Evolutionary conservation across 139 green algal genomes (phyloP), one percentile per base, ranked within the genome.

Genomic region (Dunaliella primolecta): DNA sequence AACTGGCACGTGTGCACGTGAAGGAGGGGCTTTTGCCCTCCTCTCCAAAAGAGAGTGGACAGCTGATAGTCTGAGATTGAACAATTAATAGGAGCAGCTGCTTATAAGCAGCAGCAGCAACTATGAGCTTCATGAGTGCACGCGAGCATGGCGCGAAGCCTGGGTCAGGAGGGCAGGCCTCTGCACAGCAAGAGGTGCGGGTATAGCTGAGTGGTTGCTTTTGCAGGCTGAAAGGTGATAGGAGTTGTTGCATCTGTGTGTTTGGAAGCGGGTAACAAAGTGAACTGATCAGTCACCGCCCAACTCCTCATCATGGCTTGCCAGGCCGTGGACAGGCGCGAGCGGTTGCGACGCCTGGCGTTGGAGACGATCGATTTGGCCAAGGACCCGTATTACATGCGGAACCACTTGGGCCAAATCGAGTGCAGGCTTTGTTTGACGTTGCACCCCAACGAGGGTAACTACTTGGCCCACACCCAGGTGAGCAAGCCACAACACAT

Each of bases 321-420:
- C 23, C 91, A 98, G 93, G 94, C 93, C 0, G 94, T 98, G 35
- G 97, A 99, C 89, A 86, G 97, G 24, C 82, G 96, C 0, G 97
- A 99, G 89, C 89, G 97, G 36, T 90, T 99, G 36, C 92, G 97
- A n/a, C 86, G 95, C 11, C 89, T 99, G 57, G 97, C 97, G 0
- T 90, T 99, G 81, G 97, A 99, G 90, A 99, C 97, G 0, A 99
- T 99, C 57, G 97, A 99, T 85, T 89, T 99, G 20, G 94, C 95
- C 1, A 98, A 98, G 83, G 97, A 99, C 85, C 97, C 97, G 0
- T 99, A 99, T 85, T 99, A 98, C 83, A 98, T 99, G 95, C 92
- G 95, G 74, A 99, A 99, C 81, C 97, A 99, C 83, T 80, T 99
- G 72, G 97, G 97, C 7, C 94, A 96, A 92, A 98, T 98, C 84